Conservation (phyloP, 768 basidiomycete species). For the Hortiboletus campestris region DNA sequence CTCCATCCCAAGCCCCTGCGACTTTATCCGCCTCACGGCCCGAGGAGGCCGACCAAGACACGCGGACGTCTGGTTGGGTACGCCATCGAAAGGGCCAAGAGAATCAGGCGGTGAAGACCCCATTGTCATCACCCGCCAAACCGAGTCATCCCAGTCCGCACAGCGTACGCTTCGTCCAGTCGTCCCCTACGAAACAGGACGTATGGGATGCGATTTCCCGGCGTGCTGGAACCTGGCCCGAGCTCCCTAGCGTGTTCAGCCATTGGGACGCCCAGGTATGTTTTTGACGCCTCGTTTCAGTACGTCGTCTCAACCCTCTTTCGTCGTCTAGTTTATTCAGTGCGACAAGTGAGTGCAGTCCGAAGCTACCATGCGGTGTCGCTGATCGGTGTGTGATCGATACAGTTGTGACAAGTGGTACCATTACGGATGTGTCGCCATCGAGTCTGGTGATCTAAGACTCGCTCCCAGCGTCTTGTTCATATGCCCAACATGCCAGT, state of each 20-base stretch:
- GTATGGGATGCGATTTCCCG: not conserved
- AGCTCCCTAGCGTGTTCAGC: slow-evolving; percentile 5
- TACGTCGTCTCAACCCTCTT: not conserved
- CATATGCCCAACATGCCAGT: slow-evolving; percentile 44
- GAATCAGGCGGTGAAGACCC: not conserved
- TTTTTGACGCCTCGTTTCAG: not conserved
- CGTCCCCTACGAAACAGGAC: not conserved
- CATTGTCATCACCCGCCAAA: not conserved
- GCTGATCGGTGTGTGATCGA: not conserved
- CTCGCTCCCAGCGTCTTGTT: slow-evolving; percentile 33
- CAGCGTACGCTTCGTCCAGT: not conserved
- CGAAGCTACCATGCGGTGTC: too few relatives aligned
- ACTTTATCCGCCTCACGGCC: not conserved
- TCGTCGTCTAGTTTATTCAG: slow-evolving; percentile 29
- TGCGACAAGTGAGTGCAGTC: slow-evolving; percentile 32
- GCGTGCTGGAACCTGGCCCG: slow-evolving; percentile 12
- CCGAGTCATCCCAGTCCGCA: not conserved
- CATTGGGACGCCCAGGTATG: slow-evolving; percentile 27
- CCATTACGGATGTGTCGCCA: slow-evolving; percentile 51
- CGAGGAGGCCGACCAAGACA: not conserved
- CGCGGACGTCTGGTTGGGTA: not conserved
- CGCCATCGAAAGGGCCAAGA: not conserved
- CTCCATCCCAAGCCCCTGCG: not conserved
- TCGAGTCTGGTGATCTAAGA: slow-evolving; percentile 37
- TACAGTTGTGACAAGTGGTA: slow-evolving; percentile 46